phyloP scores from a whole-genome alignment of 2,329 filamentous ascomycete species.

The Beauveria caledonica region DNA sequence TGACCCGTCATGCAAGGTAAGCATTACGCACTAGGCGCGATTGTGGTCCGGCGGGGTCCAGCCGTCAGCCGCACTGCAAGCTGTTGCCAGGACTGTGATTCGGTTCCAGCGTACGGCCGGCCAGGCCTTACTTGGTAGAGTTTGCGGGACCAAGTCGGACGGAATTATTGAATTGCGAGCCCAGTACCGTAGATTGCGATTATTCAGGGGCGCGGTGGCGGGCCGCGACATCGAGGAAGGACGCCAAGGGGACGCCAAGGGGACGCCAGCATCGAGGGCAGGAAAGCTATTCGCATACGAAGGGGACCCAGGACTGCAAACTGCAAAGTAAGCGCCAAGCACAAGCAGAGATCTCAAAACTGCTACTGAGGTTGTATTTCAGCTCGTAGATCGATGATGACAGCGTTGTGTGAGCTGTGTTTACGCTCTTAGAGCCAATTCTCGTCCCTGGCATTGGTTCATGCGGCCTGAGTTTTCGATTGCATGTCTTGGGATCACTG shows the following conservation, averaged over 20 bases:
- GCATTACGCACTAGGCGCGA: neutral
- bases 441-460: neutral
- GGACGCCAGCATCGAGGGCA: neutral
- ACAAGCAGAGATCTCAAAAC: neutral
- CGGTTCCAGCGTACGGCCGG: neutral
- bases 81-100: neutral
- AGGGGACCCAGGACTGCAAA: neutral
- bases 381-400: neutral
- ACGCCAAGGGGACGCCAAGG: neutral
- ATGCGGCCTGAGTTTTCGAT: neutral
- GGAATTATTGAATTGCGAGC: neutral
- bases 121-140: neutral
- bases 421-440: neutral
- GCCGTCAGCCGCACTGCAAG: neutral
- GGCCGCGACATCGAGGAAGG: neutral
- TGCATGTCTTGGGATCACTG: neutral
- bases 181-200: neutral
- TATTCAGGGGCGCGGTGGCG: neutral
- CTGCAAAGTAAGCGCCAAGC: neutral
- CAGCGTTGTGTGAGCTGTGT: neutral
- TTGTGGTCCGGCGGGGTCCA: neutral
- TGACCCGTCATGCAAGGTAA: slow-evolving; percentile 1
- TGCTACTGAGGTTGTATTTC: neutral
- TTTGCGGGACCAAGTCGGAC: too few relatives aligned
- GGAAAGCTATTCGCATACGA: neutral